Evolutionary conservation across 2,329 filamentous ascomycete species (phyloP).

Genomic region (Didymella arachidicola): DNA sequence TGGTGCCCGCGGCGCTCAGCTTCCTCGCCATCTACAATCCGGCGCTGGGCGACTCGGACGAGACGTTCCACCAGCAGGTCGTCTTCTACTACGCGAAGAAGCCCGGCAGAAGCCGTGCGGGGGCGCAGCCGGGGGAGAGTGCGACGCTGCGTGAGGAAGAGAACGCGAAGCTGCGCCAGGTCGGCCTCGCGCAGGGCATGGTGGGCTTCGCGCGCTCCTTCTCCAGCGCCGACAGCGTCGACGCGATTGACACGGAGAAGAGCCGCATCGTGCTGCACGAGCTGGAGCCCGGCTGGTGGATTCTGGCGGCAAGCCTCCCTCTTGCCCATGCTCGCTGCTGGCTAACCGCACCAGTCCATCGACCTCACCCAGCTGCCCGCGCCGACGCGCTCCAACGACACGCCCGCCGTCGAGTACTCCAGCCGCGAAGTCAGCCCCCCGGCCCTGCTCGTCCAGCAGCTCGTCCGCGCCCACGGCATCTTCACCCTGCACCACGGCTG

Average conservation of each 20-base stretch:
- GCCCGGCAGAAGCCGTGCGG: no score
- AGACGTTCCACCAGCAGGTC: conserved; percentile 80
- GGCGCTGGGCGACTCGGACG: conserved; percentile 74
- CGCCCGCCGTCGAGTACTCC: conserved; percentile 75
- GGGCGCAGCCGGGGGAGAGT: conserved; percentile 63
- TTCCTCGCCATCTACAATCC: conserved; percentile 97
- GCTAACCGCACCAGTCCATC: conserved; percentile 66
- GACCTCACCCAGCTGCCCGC: conserved; percentile 78
- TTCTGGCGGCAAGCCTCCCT: conserved; percentile 74
- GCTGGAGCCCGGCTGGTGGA: conserved; percentile 93
- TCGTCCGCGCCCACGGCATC: conserved; percentile 80
- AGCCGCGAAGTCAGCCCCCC: conserved; percentile 88
- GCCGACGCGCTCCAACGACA: conserved; percentile 42
- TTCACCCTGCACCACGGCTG: conserved; percentile 89
- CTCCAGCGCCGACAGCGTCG: conserved; percentile 76
- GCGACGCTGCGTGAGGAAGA: conserved; percentile 64
- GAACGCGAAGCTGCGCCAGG: conserved; percentile 88
- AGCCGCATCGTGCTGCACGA: conserved; percentile 84
- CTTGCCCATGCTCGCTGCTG: no score
- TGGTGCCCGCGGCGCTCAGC: conserved; percentile 82
- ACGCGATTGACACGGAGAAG: conserved; percentile 90
- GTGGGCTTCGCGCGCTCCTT: conserved; percentile 84
- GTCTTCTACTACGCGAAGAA: conserved; percentile 82
- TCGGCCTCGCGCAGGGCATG: conserved; percentile 96
- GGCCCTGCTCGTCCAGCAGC: conserved; percentile 77